phyloP scores from a whole-genome alignment of 371 early-diverging fungal species.

The Rhizopus arrhizus region DNA sequence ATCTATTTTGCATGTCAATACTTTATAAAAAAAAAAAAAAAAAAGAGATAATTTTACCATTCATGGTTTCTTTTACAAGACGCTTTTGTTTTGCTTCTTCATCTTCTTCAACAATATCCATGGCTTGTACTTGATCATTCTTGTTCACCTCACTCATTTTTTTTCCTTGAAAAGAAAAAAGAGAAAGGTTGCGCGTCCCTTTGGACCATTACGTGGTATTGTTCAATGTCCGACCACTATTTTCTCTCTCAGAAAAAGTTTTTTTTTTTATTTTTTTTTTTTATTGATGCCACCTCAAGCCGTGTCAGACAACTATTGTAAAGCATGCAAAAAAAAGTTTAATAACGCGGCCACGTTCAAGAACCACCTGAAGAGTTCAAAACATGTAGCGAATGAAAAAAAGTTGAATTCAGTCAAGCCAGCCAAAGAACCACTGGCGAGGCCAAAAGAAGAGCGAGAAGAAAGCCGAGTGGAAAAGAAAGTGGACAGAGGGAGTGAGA shows the following conservation, averaged over 20 bases:
- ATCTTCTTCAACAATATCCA: conserved; percentile 49
- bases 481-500: neutral
- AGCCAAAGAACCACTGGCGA: conserved; percentile 2
- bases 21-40: neutral
- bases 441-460: neutral
- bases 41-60: conserved; percentile 24
- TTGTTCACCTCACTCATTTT: conserved; percentile 29
- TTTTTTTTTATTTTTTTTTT: conserved; percentile 10
- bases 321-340: conserved; percentile 50
- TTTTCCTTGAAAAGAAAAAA: conserved; percentile 8
- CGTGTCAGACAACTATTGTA: conserved; percentile 37
- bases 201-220: neutral
- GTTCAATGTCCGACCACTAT: neutral
- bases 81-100: conserved; percentile 46
- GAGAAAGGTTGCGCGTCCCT: conserved; percentile 7
- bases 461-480: neutral
- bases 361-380: conserved; percentile 49
- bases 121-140: conserved; percentile 34
- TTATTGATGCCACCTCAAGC: neutral
- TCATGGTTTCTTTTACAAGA: conserved; percentile 43
- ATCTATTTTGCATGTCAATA: conserved; percentile 54
- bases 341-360: conserved; percentile 40
- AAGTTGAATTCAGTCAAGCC: conserved; percentile 8
- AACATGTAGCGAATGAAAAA: conserved; percentile 47
- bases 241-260: too few relatives aligned